phyloP scores from a whole-genome alignment of 139 green algal genomes.

The Zygnema circumcarinatum region DNA sequence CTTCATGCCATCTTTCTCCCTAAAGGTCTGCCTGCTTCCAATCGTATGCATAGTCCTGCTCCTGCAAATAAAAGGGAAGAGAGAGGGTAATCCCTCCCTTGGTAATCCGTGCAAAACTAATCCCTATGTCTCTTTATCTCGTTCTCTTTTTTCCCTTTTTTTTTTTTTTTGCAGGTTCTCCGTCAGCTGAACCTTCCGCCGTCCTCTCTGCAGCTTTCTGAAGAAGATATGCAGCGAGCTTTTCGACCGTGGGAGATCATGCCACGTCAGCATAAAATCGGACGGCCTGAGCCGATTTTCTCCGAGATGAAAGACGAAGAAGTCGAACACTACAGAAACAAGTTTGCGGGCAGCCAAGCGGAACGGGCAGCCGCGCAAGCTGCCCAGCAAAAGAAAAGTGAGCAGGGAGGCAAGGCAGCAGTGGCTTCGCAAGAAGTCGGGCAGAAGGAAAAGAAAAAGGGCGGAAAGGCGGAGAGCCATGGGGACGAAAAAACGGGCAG shows the following conservation, averaged over 20 bases:
- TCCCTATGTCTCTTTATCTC: conserved; percentile 4
- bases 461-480: neutral
- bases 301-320: conserved; percentile 55
- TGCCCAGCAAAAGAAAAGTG: too few relatives aligned
- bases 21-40: conserved; percentile 55
- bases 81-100: neutral
- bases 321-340: conserved; percentile 27
- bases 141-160: neutral
- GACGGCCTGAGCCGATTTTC: conserved; percentile 72
- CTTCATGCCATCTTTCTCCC: conserved; percentile 89
- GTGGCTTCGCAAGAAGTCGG: too few relatives aligned
- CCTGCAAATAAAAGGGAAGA: conserved; percentile 7
- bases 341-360: conserved; percentile 53
- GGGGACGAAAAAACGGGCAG: neutral
- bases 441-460: conserved; percentile 28
- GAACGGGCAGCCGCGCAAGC: too few relatives aligned
- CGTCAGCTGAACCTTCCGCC: conserved; percentile 42
- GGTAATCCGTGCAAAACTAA: neutral
- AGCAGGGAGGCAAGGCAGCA: conserved; percentile 8
- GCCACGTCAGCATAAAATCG: conserved; percentile 75
- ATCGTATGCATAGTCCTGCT: conserved; percentile 11
- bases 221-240: conserved; percentile 26
- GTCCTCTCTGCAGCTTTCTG: conserved; percentile 22
- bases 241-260: conserved; percentile 59
- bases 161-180: conserved; percentile 22